Conservation (phyloP, 2,329 filamentous ascomycete species). For the Nothophoma quercina region DNA sequence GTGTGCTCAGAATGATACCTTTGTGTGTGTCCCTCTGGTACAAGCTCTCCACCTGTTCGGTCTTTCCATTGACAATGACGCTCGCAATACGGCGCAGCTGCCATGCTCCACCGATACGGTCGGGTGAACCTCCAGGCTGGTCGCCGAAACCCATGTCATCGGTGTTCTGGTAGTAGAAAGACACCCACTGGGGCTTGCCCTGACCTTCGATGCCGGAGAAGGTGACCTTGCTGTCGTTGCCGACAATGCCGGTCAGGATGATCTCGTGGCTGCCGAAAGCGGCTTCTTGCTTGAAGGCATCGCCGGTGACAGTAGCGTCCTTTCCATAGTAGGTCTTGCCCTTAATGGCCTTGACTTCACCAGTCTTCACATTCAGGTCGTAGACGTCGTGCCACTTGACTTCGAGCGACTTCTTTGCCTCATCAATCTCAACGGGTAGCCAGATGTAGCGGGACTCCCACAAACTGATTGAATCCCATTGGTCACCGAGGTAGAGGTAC, state of each 20-base stretch:
- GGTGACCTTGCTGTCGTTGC: constrained; percentile 63
- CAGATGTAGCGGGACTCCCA: constrained; percentile 67
- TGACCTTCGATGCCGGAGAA: constrained; percentile 59
- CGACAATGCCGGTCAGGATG: constrained; percentile 62
- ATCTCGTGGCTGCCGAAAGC: constrained; percentile 58
- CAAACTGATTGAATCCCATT: constrained; percentile 63
- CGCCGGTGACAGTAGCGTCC: constrained; percentile 55
- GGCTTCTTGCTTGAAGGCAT: constrained; percentile 64
- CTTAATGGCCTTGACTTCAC: constrained; percentile 56
- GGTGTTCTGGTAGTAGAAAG: constrained; percentile 66
- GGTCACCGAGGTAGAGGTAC: constrained; percentile 61
- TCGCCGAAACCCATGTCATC: constrained; percentile 68
- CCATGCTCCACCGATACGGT: constrained; percentile 67
- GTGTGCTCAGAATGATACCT: constrained; percentile 66
- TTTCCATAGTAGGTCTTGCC: constrained; percentile 59
- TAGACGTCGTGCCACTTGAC: constrained; percentile 65
- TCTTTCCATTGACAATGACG: constrained; percentile 65
- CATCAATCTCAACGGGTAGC: constrained; percentile 63
- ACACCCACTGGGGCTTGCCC: constrained; percentile 64
- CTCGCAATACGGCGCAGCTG: constrained; percentile 67
- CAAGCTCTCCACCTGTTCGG: constrained; percentile 58
- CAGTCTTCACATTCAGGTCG: constrained; percentile 62
- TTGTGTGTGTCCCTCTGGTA: constrained; percentile 66
- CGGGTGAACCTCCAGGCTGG: constrained; percentile 62
- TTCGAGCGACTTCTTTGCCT: constrained; percentile 59